Base-by-base conservation (phyloP, 768 basidiomycete genomes). In the Cystobasidiopsis lactophilus region DNA sequence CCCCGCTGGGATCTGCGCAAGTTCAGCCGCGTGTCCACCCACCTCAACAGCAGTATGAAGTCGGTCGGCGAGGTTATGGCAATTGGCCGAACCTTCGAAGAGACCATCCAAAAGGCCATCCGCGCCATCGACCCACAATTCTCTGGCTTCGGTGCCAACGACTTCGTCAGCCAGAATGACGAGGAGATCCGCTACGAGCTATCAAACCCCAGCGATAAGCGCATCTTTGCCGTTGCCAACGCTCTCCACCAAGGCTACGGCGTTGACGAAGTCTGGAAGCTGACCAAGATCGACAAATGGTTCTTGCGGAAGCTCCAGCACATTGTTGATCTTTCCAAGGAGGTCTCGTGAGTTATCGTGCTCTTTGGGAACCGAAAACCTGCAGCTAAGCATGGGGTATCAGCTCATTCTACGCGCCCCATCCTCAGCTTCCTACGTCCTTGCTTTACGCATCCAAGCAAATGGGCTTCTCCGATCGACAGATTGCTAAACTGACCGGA, bases 1-100 rank as follows among this genome's bases (percentile, higher is more conserved):
- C 91, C 91, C 52, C 81, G 91, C 58, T 98, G 91, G 91, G 93
- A 98, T 69, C 71, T 96, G 64, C 89, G 89, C 69, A 98, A 98
- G 74, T 98, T 98, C 71, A 85, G 62, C 62, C 78, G 91, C 43
- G 91, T 98, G 62, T 88, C 84, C 65, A 76, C 81, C 54, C 72
- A 83, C 38, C 71, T 98, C 46, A 85, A 85, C 67, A 85, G 82
- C 60, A 85, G 83, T 68, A 96, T 98, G 91, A 96, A 96, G 75
- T 86, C 83, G 61, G 91, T 98, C 7, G 91, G 91, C 26, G 91
- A 98, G 68, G 91, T 98, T 53, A 98, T 98, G 93, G 85, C 84
- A 60, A 96, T 98, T 59, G 91, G 91, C 14, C 73, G 91, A 60
- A 93, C 88, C 3, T 98, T 98, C 63, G 91, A 96, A 66, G 91